Evolutionary conservation across 2,329 filamentous ascomycete genomes (phyloP), one percentile per base, ranked within the genome.

Genomic region (Claviceps paspali): DNA sequence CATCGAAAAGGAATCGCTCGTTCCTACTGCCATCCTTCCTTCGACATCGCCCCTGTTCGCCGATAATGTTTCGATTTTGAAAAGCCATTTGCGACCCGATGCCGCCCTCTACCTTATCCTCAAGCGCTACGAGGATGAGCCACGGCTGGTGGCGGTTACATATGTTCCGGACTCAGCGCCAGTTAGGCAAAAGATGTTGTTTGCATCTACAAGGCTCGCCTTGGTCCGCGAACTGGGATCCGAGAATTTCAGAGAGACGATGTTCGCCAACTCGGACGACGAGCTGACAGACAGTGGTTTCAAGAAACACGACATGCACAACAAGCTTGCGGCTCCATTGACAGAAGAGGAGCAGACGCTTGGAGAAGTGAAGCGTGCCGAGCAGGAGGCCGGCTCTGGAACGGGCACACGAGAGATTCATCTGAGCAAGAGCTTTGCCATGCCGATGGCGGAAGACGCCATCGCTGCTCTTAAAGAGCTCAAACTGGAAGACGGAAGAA

Each of bases 171-270:
- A 88, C 56, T 54, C 73, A 1, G 83, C 83, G 28, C 80, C 79
- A 21, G 82, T 91, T 39, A 76, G 83, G 28, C 79, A 85, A 55
- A 91, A 91, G 67, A 91, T 84, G 79, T 70, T 91, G 17, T 87
- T 88, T 55, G 82, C 83, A 5, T 73, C 76, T 18, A 87, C 83
- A 21, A 72, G 82, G 8, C 64, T 87, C 48, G 82, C 82, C 0
- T 67, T 91, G 1, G 71, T 79, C 35, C 72, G 82, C 29, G 82
- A 88, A 59, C 66, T 91, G 8, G 83, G 84, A 32, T 72, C 75
- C 38, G 82, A 91, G 55, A 70, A 84, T 49, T 88, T 91, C 59
- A 65, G 78, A 36, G 80, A 87, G 54, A 80, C 73, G 18, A 65
- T 88, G 29, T 85, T 87, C 52, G 73, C 70, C 9, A 88, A 81